Evolutionary conservation across 2,329 filamentous ascomycete species (phyloP).

Genomic region (Aspergillus persii): DNA sequence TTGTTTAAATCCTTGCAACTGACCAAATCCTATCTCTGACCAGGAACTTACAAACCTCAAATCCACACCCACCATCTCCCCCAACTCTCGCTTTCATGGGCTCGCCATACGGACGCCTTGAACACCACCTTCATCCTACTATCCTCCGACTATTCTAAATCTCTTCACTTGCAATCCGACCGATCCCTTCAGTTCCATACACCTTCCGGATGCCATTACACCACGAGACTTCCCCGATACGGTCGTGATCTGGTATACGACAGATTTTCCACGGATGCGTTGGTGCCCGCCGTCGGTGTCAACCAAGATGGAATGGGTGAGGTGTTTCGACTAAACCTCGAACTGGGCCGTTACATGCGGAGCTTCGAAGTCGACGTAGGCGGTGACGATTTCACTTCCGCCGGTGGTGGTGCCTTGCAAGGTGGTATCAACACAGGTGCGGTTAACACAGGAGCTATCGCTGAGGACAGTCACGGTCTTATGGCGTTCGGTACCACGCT

Average conservation of each 20-base stretch:
- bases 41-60: slow-evolving; percentile 70
- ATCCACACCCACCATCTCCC: slow-evolving; percentile 96
- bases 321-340: slow-evolving; percentile 88
- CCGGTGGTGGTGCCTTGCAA: slow-evolving; percentile 73
- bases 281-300: slow-evolving; percentile 83
- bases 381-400: slow-evolving; percentile 67
- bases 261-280: slow-evolving; percentile 73
- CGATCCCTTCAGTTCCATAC: slow-evolving; percentile 92
- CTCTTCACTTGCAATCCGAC: slow-evolving; percentile 87
- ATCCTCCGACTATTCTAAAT: slow-evolving; percentile 90
- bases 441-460: slow-evolving; percentile 83
- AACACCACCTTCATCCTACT: slow-evolving; percentile 90
- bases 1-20: slow-evolving; percentile 10
- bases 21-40: slow-evolving; percentile 9
- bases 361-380: slow-evolving; percentile 90
- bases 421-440: slow-evolving; percentile 81
- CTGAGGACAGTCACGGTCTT: slow-evolving; percentile 84
- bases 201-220: slow-evolving; percentile 80
- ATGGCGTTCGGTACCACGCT: slow-evolving; percentile 90
- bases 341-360: slow-evolving; percentile 89
- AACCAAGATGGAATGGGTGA: slow-evolving; percentile 84
- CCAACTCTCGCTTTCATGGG: slow-evolving; percentile 88
- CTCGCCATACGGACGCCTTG: slow-evolving; percentile 84
- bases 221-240: slow-evolving; percentile 86
- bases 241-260: slow-evolving; percentile 88